Base-by-base conservation (phyloP, 2,329 filamentous ascomycete species). In the Iodosphaeria phyllophila region DNA sequence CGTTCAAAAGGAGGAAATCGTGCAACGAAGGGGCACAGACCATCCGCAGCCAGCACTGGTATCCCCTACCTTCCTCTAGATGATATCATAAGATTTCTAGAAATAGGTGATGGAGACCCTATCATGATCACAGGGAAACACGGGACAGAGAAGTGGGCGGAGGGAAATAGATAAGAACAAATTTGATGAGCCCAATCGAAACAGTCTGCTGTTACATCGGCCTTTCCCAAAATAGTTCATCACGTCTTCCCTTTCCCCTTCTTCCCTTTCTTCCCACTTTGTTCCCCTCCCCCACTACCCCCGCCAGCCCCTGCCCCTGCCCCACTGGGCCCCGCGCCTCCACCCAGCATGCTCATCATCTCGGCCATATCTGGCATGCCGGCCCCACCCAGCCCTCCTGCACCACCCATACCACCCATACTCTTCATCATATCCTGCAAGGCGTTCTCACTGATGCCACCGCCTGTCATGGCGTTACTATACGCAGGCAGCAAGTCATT, bases 361-460 rank as follows among this genome's bases (percentile, higher is more conserved):
- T 38, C 36, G 2, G 35, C 32, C 37, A 41, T 37, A 4, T 34
- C 29, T 23, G 31, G 20, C 30, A 37, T 31, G 20, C 30, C 18
- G 36, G 36, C 30, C 9, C 32, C 32, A 3, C 34, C 38, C 12
- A 38, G 42, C 3, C 36, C 39, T 5, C 35, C 41, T 1, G 34
- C 37, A 8, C 39, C 44, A 3, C 30, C 44, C 6, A 49, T 51
- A 20, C 60, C 56, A 1, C 52, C 58, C 80, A 95, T 92, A 55
- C 91, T 82, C 42, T 72, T 74, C 84, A 95, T 92, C 62, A 93
- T 92, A 38, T 93, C 84, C 57, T 89, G 82, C 42, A 95, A 72
- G 32, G 93, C 69, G 43, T 95, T 92, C 49, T 98, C 89, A 32
- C 72, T 84, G 8, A 95, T 80, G 18, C 89, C 89, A 8, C 89